Evolutionary conservation across 106 monocot genomes (phyloP), one percentile per base, ranked within the genome.

Genomic region (Dioscorea dumetorum): DNA sequence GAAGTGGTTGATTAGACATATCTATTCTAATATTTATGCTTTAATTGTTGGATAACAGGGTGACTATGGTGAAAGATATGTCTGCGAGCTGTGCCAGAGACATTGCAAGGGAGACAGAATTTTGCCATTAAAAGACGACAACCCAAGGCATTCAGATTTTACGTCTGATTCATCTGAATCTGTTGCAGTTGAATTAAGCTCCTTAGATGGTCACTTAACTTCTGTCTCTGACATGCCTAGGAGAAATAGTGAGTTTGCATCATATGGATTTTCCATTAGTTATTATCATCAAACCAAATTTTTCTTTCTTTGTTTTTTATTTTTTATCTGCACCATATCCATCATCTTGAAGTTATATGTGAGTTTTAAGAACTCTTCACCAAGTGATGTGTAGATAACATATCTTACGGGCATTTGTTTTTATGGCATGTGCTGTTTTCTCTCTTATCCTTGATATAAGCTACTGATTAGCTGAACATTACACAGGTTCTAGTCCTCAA

Each of bases 81-180:
- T 80, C 33, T 99, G 97, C 75, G 97, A 99, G 69, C 72, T 99
- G 14, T 99, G 97, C 63, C 84, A 87, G 64, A 92, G 78, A 64
- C 78, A 78, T 72, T 67, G 63, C 19, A 84, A 90, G 68, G 79
- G 60, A 63, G 24, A 20, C 24, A 64, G 48, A 20, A 28, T 51
- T 48, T 12, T 57, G 16, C 28, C 48, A 18, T 22, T 48, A 52
- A 51, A 48, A 32, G 71, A 73, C 68, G 73, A 71, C 24, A 50
- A 53, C 16, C 11, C 28, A 41, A 69, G 71, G 49, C 32, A 48
- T 51, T 48, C 48, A 23, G 73, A 67, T 15, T 54, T 64, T 21
- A 58, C 75, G 28, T 32, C 61, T 66, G 72, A 77, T 63, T 64
- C 61, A 19, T 20, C 48, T 58, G 74, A 70, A 58, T 35, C 62